Percentiles rank a stretch among this genome's conserved stretches.
Conservation (phyloP, 768 basidiomycete genomes). For the Jaapia argillacea region DNA sequence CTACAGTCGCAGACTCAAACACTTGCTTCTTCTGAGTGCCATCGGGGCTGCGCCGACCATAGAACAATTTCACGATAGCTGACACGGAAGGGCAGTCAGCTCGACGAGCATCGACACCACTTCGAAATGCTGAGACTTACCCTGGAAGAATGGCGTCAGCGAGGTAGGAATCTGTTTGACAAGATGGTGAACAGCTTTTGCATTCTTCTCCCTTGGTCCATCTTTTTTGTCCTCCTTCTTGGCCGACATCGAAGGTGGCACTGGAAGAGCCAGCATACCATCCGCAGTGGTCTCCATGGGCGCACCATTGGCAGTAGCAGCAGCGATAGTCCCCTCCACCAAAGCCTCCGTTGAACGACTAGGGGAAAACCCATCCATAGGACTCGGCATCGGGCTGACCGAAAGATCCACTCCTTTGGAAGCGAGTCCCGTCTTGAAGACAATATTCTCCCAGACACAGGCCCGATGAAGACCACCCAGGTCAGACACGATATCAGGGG, state of each 20-base stretch:
- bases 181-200: constrained; percentile 68
- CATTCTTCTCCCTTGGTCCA: constrained; percentile 50
- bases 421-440: constrained; percentile 51
- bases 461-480: constrained; percentile 77
- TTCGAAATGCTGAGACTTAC: constrained; percentile 31
- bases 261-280: constrained; percentile 11
- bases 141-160: constrained; percentile 79
- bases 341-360: background rate
- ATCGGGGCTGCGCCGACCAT: constrained; percentile 72
- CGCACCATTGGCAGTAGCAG: constrained; percentile 20
- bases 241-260: constrained; percentile 11
- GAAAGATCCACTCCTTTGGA: constrained; percentile 6
- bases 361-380: background rate
- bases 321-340: constrained; percentile 10
- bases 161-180: constrained; percentile 68
- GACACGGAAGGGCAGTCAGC: background rate
- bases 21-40: constrained; percentile 70
- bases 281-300: constrained; percentile 6
- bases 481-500: constrained; percentile 54
- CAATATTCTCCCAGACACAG: constrained; percentile 81
- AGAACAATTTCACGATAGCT: constrained; percentile 86
- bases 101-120: background rate
- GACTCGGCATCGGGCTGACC: background rate
- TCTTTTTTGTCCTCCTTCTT: constrained; percentile 27
- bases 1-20: constrained; percentile 47